Conservation (phyloP, 257 asterid species). For the Nicotiana tomentosiformis region DNA sequence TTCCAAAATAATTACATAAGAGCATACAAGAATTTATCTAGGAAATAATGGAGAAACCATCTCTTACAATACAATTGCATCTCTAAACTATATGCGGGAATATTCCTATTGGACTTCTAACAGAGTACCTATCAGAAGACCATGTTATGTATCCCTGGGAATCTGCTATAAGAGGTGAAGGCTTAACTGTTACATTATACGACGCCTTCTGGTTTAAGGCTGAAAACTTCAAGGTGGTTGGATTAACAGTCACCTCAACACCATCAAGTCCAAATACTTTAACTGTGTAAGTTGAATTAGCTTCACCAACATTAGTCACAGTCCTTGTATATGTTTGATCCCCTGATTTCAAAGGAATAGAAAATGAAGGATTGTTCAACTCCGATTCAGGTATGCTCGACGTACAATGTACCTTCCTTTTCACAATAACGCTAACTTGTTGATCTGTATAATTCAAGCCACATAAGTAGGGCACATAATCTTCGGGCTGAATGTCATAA, state of each 20-base stretch:
- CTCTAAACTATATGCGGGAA: neutral
- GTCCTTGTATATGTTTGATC: conserved; percentile 7
- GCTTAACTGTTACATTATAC: neutral
- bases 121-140: neutral
- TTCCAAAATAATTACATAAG: neutral
- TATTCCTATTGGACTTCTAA: neutral
- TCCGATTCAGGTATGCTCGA: conserved; percentile 1
- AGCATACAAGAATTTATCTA: neutral
- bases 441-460: conserved; percentile 2
- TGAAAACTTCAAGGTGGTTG: neutral
- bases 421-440: neutral
- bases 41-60: neutral
- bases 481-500: conserved; percentile 11
- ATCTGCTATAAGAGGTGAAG: neutral
- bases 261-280: neutral
- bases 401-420: neutral
- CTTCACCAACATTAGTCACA: conserved; percentile 15
- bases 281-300: neutral
- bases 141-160: conserved; percentile 5
- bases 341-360: neutral
- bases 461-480: conserved; percentile 13
- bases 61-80: neutral
- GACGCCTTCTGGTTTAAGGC: neutral
- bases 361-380: conserved; percentile 18
- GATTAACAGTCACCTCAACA: conserved; percentile 1